Base-by-base conservation (phyloP, 345 rosid genomes). In the Combretum micranthum region DNA sequence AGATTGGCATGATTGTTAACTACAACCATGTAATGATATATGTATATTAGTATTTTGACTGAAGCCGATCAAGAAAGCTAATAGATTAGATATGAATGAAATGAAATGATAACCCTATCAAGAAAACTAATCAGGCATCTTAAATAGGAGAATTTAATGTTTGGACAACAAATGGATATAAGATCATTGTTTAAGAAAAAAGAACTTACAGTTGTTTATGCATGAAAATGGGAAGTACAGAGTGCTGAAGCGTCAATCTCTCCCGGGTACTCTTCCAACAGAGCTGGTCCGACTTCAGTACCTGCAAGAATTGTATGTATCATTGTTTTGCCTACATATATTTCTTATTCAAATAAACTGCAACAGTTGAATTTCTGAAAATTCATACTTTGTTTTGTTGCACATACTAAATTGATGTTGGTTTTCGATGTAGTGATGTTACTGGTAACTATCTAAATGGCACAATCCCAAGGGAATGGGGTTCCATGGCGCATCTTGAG, bases 281-380 rank as follows among this genome's bases (percentile, higher is more conserved):
- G 20, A 48, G 20, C 52, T 48, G 52, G 52, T 48, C 16, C 18
- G 20, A 21, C 21, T 48, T 18, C 52, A 20, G 3, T 48, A 48
- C 19, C 52, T 48, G 13, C 52, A 48, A 48, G 52, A n/a, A n/a
- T 48, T 48, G 52, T 48, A 48, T n/a, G 52, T 46, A 46, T 46
- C 19, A 15, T 46, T 46, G 17, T 17, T 2, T 15, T 17, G 16
- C 14, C 19, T 15, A 46, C 5, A 15, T 12, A 46, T 14, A 15
- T 15, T 46, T 46, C 19, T 15, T 45, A 12, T 45, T 13, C 12
- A 13, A 13, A n/a, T 45, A 3, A 13, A 45, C 48, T 12, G 16
- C 12, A 13, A 13, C 15, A 3, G 16, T n/a, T 45, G 17, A 13
- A 15, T 7, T 46, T 17, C n/a, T 9, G 6, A 46, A 46, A 46